Evolutionary conservation across 108 stramenopile species (phyloP), one percentile per base, ranked within the genome.

Genomic region (Epithemia pelagica): DNA sequence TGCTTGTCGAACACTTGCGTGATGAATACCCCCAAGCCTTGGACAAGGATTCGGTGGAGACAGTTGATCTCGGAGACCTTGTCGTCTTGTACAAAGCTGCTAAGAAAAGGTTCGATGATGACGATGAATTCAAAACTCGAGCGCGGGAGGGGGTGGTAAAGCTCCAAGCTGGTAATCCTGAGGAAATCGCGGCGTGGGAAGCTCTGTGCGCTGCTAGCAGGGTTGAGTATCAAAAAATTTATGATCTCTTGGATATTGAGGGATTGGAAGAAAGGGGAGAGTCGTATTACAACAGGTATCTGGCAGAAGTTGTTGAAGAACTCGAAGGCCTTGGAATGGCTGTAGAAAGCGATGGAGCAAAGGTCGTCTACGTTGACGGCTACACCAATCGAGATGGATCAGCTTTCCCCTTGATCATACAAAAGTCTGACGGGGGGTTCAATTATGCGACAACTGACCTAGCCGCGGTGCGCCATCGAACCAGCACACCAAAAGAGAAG

Each of bases 401-500:
- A 23, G 83, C 86, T 18, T 69, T 96, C 54, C 97, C 97, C 7
- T 86, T 98, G 76, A 70, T 99, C 33, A 75, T 99, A 30, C 81
- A 89, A 58, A 99, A 99, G 75, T 85, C 90, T 10, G 99, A 98
- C 74, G 98, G 98, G 25, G 99, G 97, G 27, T 99, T 89, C 72
- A 96, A 96, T 64, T 99, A 99, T 69, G 97, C 98, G 29, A 91
- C 96, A 1, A 99, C 99, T 54, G 99, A 99, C 71, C 74, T 98
- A 33, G 96, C 99, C 58, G 99, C 99, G 8, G 83, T 98, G 70
- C 78, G 85, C 28, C 95, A 99, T 56, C 83, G 99, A 32, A 82
- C 92, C 30, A 52, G 66, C 29, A 59, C 87, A 66, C 69, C 74
- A 10, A 8, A 63, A 28, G 67, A 66, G 8, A 86, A 84, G 27